phyloP scores from a whole-genome alignment of 225 moss, liverwort and hornwort species.

The Ulota crispa region DNA sequence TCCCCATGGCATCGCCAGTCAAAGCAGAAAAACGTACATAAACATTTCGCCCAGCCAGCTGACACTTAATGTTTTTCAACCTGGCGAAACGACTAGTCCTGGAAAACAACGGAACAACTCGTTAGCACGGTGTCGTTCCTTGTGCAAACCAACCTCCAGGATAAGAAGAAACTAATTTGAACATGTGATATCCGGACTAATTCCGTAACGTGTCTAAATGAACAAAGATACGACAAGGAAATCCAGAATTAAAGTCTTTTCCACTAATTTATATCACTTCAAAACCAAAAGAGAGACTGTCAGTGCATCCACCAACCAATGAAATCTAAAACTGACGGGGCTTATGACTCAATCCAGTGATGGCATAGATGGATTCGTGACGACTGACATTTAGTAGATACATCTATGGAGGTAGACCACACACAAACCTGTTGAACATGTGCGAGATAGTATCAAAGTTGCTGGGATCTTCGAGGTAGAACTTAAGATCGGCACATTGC shows the following conservation, averaged over 20 bases:
- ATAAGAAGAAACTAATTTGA: not conserved
- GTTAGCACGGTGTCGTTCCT: not conserved
- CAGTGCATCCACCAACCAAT: not conserved
- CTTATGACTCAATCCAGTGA: not conserved
- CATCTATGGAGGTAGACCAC: not conserved
- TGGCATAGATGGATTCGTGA: not conserved
- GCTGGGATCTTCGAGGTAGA: constrained; percentile 70
- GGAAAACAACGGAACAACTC: not conserved
- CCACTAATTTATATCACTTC: not conserved
- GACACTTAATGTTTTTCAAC: constrained; percentile 54
- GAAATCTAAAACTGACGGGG: not conserved
- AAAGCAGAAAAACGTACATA: constrained; percentile 55
- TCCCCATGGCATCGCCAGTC: constrained; percentile 73
- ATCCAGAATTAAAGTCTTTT: not conserved
- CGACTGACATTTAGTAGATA: not conserved
- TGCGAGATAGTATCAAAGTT: constrained; percentile 83
- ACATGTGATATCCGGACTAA: not conserved
- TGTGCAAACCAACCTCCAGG: not conserved
- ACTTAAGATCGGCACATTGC: constrained; percentile 84
- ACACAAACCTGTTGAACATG: constrained; percentile 68
- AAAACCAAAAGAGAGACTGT: not conserved
- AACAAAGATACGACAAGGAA: not conserved
- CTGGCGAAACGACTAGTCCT: constrained; percentile 73
- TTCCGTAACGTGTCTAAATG: not conserved
- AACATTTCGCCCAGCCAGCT: constrained; percentile 64